Evolutionary conservation across 1,139 yeast species (phyloP), one percentile per base, ranked within the genome.

Genomic region (Petasospora fabianii): DNA sequence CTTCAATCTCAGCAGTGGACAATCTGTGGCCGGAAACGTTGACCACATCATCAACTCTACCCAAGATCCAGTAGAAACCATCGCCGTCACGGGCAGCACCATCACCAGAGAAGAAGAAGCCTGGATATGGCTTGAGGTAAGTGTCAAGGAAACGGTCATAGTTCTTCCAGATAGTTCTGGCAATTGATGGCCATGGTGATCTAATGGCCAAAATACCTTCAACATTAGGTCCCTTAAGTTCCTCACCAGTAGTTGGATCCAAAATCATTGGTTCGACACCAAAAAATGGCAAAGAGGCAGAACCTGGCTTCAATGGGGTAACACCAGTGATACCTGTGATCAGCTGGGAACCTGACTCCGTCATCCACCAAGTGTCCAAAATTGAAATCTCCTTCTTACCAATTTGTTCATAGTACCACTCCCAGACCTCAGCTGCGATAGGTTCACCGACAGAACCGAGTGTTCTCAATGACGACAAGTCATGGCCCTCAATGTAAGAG

Each of bases 371-470:
- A 34, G 92, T 82, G 62, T 83, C 92, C 49, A 80, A 77, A 51
- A 83, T 77, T 55, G 84, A 86, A 36, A 84, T 82, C 60, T 81
- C 73, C 33, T 75, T 77, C 54, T 84, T 73, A 53, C 95, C 96
- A 54, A 85, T 77, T 50, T 79, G 71, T 49, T 83, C 86, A 55
- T 79, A 80, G 62, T 84, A 85, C 96, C 96, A 85, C 58, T 83
- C 87, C 96, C 96, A 85, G 42, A 85, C 88, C 58, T 85, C 96
- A 31, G 90, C 86, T 26, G 95, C 94, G 62, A 85, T 85, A 47
- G 96, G 96, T 62, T 85, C 96, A 59, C 96, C 96, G 33, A 85
- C 96, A 11, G 94, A 80, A 18, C 95, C 96, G 45, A 85, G 70
- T 24, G 78, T 80, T 56, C 95, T 73, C 46, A 85, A 55, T 3